These are phyloP conservation scores for Metschnikowia orientalis DNA, from an alignment of 805 yeast genomes.

Conservation along the genomic window DNA sequence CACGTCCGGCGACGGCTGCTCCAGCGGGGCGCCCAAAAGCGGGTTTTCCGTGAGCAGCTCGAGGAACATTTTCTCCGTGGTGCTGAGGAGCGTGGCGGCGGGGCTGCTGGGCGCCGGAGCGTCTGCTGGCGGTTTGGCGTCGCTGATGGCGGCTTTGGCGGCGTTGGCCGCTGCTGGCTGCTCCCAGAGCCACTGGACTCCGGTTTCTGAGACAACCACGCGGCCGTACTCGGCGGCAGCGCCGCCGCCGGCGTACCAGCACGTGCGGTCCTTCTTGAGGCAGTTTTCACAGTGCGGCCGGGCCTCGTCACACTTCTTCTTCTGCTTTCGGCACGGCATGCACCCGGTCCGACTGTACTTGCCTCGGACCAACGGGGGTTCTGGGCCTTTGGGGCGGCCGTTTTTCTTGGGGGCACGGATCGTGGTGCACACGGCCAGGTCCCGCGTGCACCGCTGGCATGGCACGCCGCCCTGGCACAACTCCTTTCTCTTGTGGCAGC, in stretches of 20 bases:
- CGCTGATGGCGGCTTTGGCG: too few relatives aligned
- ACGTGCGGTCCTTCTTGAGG: slow-evolving; percentile 12
- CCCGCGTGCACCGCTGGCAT: slow-evolving; percentile 18
- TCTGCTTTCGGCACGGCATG: slow-evolving; percentile 18
- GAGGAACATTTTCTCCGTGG: slow-evolving; percentile 20
- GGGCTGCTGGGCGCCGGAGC: background rate
- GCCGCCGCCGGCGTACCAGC: slow-evolving; percentile 1
- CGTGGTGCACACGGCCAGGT: slow-evolving; percentile 11
- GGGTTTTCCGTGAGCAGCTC: slow-evolving; percentile 9
- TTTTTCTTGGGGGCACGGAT: slow-evolving; percentile 17
- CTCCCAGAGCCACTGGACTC: slow-evolving; percentile 1
- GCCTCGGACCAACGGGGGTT: slow-evolving; percentile 2
- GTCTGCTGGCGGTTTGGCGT: too few relatives aligned
- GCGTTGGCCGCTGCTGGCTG: background rate
- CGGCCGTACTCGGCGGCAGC: background rate
- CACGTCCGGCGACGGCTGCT: background rate
- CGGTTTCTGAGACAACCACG: background rate
- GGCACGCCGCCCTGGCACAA: slow-evolving; percentile 19
- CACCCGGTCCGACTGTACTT: slow-evolving; percentile 21
- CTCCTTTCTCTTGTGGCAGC: slow-evolving; percentile 24
- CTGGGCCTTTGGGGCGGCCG: slow-evolving; percentile 19
- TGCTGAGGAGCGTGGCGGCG: slow-evolving; percentile 5
- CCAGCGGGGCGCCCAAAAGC: background rate
- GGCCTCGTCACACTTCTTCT: slow-evolving; percentile 24
- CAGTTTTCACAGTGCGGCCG: slow-evolving; percentile 22